Base-by-base conservation (phyloP, 1,284 basidiomycete genomes). In the Apiotrichum montevideense region DNA sequence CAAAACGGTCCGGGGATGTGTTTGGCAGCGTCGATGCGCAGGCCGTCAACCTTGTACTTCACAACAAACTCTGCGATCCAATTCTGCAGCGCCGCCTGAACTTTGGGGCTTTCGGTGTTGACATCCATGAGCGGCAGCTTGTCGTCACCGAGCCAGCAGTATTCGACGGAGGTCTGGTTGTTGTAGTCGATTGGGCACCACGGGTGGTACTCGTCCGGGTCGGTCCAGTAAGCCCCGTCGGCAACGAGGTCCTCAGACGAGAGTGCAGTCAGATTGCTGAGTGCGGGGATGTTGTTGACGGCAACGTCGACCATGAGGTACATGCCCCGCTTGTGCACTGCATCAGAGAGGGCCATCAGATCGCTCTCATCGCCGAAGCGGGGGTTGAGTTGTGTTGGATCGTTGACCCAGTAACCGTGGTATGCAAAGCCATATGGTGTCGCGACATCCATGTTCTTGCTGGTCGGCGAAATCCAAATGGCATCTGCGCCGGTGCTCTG, bases 11-110 rank as follows among this genome's bases (percentile, higher is more conserved):
- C 66, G 11, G 63, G 67, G 32, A 77, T 69, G 62, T 77, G 86
- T 82, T 87, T 87, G 44, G 84, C 84, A 37, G 85, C 87, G 68
- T 92, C 89, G 67, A 91, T 87, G 43, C 88, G 83, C 51, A 91
- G 79, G n/a, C 76, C 74, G 56, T 77, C 75, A 55, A 87, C 83
- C 29, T 75, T 73, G 67, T 85, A 89, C 61, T 84, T 83, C 55
- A 80, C 64, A 14, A 87, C 84, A 4, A 87, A 77, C 33, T 79
- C 72, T 33, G 76, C 69, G 59, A 89, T 83, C 86, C 86, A 89
- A 7, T 72, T 69, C 49, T 83, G 78, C 65, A 87, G 83, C 14
- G 78, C 78, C 21, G 77, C 70, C 33, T 83, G 78, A 34, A 89
- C 85, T 34, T 71, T 72, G 14, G 80, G 74, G 66, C 86, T 81